These are phyloP conservation scores for Naganishia onofrii DNA, from an alignment of 768 basidiomycete genomes.

Conservation along the genomic window DNA sequence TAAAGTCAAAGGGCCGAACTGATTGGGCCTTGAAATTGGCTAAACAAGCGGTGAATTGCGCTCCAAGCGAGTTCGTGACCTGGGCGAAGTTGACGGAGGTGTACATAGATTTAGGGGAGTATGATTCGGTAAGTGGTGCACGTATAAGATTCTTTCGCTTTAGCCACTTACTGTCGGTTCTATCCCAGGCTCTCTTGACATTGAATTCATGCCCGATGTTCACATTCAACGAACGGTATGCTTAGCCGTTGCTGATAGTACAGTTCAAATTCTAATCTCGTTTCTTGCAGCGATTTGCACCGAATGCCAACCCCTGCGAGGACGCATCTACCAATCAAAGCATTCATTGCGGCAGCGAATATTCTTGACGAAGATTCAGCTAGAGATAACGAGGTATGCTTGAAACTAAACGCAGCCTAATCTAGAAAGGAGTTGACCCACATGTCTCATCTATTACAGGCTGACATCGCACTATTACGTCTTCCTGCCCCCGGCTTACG, in stretches of 20 bases:
- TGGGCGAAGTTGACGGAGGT: conserved; percentile 97
- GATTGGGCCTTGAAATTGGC: conserved; percentile 92
- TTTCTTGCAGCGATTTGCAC: conserved; percentile 63
- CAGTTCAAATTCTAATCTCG: neutral
- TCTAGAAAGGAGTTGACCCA: neutral
- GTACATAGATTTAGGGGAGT: conserved; percentile 85
- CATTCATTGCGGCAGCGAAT: conserved; percentile 70
- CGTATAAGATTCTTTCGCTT: neutral
- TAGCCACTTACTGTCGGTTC: neutral
- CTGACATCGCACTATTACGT: conserved; percentile 89
- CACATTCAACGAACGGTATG: conserved; percentile 82
- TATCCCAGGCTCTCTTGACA: conserved; percentile 69
- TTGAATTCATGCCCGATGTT: conserved; percentile 99
- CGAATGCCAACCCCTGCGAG: conserved; percentile 73
- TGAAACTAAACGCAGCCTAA: conserved; percentile 45
- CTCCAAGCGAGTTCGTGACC: conserved; percentile 96
- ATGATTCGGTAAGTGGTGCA: conserved; percentile 60
- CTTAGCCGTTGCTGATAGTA: neutral
- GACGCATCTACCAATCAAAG: conserved; percentile 80
- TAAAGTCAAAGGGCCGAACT: conserved; percentile 75
- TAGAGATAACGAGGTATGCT: conserved; percentile 66
- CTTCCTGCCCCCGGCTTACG: conserved; percentile 89
- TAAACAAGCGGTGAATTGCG: conserved; percentile 92
- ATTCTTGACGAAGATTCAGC: conserved; percentile 81
- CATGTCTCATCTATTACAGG: conserved; percentile 51